Evolutionary conservation across 2,329 filamentous ascomycete genomes (phyloP), one percentile per base, ranked within the genome.

Genomic region (Chaetoscypha palmicola): DNA sequence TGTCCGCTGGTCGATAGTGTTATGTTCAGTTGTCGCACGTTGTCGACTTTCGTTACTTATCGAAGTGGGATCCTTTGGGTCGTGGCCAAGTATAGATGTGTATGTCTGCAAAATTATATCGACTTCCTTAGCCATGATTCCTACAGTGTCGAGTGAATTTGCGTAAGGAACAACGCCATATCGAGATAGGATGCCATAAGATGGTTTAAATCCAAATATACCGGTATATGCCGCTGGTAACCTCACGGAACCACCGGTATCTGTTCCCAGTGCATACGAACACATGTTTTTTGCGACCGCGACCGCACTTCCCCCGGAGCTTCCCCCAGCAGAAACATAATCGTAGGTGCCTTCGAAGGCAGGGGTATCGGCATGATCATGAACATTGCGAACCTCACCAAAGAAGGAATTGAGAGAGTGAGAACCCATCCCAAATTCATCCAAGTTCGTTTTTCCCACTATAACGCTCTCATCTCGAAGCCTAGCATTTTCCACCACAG

Each of bases 351-450:
- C n/a, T n/a, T n/a, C n/a, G n/a, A n/a, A n/a, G n/a, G n/a, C n/a
- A n/a, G n/a, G n/a, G n/a, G n/a, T n/a, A 5, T 35, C 17, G 9
- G 33, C 10, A n/a, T 30, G 35, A 9, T 33, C 41, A 5, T 16
- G 20, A 16, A 9, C 16, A 21, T 68, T 63, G 3, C 31, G 33
- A 20, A 91, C 84, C 1, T 77, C 62, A 1, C 85, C 86, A 55
- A 81, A 79, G 43, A 71, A 66, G 1, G 87, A 89, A 57, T 82
- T 68, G 16, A 72, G 74, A 1, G 81, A 84, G 60, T 95, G 83
- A 7, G 88, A 94, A 2, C 89, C 89, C 90, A 95, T 95, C 21
- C 90, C 89, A 62, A 95, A 95, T 62, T 94, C 92, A 66, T 97
- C 92, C 71, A 97, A 80, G 62, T 94, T 95, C 2, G 88, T 90